These are phyloP conservation scores for Gonium pectorale DNA, from an alignment of 139 green algal genomes.

Conservation along the genomic window DNA sequence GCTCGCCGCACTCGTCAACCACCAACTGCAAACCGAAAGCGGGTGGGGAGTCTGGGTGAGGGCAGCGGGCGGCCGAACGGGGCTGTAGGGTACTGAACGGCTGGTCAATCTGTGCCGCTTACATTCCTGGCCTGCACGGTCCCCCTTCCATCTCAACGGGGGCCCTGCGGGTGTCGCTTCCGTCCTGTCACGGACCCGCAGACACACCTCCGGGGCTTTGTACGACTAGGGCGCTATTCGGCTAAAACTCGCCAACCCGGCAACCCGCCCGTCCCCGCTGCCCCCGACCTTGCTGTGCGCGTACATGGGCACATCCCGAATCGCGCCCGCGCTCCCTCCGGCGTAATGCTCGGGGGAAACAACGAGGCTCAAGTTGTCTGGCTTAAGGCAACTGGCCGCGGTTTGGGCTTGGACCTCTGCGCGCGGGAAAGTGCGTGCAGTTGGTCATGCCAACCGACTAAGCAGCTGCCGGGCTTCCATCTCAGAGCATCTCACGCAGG, in stretches of 20 bases:
- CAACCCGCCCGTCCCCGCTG: too few species aligned
- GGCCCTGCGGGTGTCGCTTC: too few species aligned
- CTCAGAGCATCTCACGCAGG: neutral
- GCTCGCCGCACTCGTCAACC: neutral
- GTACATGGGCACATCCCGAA: slow-evolving; percentile 31
- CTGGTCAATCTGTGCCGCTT: neutral
- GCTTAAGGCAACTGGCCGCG: neutral
- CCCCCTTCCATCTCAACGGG: too few species aligned
- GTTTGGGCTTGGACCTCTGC: slow-evolving; percentile 28
- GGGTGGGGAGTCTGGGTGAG: too few species aligned
- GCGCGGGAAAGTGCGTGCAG: too few species aligned
- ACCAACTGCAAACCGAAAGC: neutral
- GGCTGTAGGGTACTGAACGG: neutral
- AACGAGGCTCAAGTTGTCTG: slow-evolving; percentile 9
- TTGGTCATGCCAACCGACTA: too few species aligned
- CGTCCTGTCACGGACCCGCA: too few species aligned
- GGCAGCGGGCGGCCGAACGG: neutral
- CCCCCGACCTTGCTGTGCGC: slow-evolving; percentile 37
- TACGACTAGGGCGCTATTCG: too few species aligned
- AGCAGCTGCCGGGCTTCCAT: too few species aligned
- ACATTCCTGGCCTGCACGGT: neutral
- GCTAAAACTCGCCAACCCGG: too few species aligned
- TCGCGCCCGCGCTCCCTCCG: neutral
- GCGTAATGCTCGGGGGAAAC: slow-evolving; percentile 10
- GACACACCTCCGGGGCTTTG: too few species aligned